Conservation (phyloP, 257 asterid genomes). For the Jaltomata sinuosa region DNA sequence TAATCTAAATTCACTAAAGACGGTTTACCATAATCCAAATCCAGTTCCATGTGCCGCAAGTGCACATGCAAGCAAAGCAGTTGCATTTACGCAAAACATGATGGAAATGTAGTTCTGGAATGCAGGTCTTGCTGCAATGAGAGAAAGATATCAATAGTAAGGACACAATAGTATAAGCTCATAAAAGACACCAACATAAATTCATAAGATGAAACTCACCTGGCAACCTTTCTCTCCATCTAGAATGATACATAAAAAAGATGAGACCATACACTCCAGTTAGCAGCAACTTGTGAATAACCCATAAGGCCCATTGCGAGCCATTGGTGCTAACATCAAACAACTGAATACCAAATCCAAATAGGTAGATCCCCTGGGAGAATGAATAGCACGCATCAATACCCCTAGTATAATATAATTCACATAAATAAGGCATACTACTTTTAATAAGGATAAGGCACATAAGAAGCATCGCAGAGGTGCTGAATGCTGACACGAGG, state of each 20-base stretch:
- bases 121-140: constrained; percentile 37
- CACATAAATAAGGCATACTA: not conserved
- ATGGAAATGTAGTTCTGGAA: constrained; percentile 30
- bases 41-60: constrained; percentile 26
- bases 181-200: not conserved
- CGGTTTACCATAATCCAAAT: constrained; percentile 31
- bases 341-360: constrained; percentile 28
- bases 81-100: constrained; percentile 26
- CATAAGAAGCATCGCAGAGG: not conserved
- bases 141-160: not conserved
- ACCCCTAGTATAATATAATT: not conserved
- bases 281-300: constrained; percentile 29
- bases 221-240: constrained; percentile 35
- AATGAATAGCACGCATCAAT: not conserved
- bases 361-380: constrained; percentile 24
- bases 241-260: constrained; percentile 24
- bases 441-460: not conserved
- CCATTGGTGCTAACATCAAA: constrained; percentile 10
- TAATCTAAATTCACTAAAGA: not conserved
- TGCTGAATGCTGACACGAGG: not conserved
- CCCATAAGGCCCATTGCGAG: constrained; percentile 35
- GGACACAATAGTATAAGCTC: not conserved
- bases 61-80: constrained; percentile 23
- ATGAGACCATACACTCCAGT: constrained; percentile 39
- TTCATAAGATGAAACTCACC: constrained; percentile 12